Evolutionary conservation across 176 grass and related monocot species (phyloP), one percentile per base, ranked within the genome.

Genomic region (Melocanna baccifera): DNA sequence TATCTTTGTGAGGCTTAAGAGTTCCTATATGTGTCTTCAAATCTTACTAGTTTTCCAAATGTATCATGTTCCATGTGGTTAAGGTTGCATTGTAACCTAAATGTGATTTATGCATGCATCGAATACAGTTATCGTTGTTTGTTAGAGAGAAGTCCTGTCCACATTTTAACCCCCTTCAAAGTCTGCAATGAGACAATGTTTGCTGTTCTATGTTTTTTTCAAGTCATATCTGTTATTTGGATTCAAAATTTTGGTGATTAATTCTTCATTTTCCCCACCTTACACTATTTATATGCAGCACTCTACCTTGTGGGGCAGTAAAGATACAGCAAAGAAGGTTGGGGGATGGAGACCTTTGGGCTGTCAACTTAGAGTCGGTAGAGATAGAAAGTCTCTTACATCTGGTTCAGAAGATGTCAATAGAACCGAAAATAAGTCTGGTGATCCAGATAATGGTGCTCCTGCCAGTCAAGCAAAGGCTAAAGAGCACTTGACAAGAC

Each of bases 271-370:
- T 15, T 20, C 40, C 76, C 26, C 58, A 47, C 19, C 69, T 68
- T 71, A 73, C 83, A 37, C 57, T 56, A 72, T 86, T 53, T 36
- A 40, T 88, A 79, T 42, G 77, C 58, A 90, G 86, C 79, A 73
- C 53, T 71, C 79, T 73, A 77, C 80, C 29, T 41, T 76, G 32
- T 53, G 76, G 48, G 59, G 84, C 29, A 83, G 34, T 87, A 88
- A 84, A 76, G 85, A 91, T 41, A 26, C 30, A 53, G 82, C 66
- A 65, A 89, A 90, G 77, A 94, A 92, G 74, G 20, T 71, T 81
- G 85, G 88, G 67, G 90, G 87, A 19, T 94, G 93, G 93, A 92
- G 59, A 88, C 59, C 88, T 78, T 92, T 94, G 70, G 81, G 77
- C 82, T 84, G 69, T 86, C 88, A 92, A 5, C 56, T 90, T 86